Conservation (phyloP, 805 yeast genomes). For the Monosporozyma unispora region DNA sequence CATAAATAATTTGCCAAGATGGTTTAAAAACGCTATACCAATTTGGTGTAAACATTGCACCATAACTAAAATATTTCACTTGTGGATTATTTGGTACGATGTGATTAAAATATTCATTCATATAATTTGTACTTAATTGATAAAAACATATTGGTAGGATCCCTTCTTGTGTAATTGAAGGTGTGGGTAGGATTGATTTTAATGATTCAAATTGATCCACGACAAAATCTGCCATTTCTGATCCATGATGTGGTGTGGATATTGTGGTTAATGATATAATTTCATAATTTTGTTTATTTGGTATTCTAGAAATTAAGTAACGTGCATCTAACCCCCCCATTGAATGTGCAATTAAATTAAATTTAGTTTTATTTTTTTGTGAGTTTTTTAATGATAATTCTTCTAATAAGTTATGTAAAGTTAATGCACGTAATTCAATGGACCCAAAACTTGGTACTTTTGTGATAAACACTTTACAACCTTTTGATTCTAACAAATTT, state of each 20-base stretch:
- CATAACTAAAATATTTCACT: constrained; percentile 75
- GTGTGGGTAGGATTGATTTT: constrained; percentile 20
- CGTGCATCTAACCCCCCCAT: constrained; percentile 92
- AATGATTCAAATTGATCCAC: constrained; percentile 28
- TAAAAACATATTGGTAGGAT: constrained; percentile 39
- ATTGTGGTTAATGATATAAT: constrained; percentile 75
- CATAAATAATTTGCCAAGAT: constrained; percentile 56
- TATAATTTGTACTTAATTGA: constrained; percentile 53
- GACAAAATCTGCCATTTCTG: constrained; percentile 70
- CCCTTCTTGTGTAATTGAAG: neutral
- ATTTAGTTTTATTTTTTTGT: constrained; percentile 13
- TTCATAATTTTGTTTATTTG: constrained; percentile 36
- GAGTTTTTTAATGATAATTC: constrained; percentile 15
- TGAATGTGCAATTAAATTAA: constrained; percentile 74
- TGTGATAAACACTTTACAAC: constrained; percentile 62
- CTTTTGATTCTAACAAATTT: constrained; percentile 47
- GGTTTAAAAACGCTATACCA: constrained; percentile 52
- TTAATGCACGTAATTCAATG: constrained; percentile 57
- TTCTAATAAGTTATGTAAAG: constrained; percentile 44
- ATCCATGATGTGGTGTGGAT: constrained; percentile 83
- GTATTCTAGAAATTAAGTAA: constrained; percentile 53
- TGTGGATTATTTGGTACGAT: constrained; percentile 44
- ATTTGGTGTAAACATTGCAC: constrained; percentile 59
- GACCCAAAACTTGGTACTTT: constrained; percentile 77
- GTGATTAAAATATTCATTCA: constrained; percentile 52